Evolutionary conservation across 345 rosid genomes (phyloP).

Genomic region (Eucalyptus curtisii): DNA sequence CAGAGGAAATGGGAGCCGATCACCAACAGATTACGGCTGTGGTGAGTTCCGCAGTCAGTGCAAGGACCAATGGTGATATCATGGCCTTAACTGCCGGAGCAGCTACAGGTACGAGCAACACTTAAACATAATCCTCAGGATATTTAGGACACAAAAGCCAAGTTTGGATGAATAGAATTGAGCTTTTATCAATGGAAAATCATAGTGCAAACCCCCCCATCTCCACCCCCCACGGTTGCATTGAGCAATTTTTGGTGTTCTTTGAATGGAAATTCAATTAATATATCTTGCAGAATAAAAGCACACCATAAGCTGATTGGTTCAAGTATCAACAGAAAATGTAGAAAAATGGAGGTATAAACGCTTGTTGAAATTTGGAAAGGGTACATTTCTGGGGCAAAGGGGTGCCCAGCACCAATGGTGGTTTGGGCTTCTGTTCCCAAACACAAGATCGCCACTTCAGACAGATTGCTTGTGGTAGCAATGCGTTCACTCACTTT

Average conservation of each 20-base stretch:
- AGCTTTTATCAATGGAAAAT: not conserved
- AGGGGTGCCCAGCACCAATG: not conserved
- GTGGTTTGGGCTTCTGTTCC: not conserved
- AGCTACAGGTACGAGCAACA: slow-evolving; percentile 57
- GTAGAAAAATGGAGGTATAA: not conserved
- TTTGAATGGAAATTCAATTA: not conserved
- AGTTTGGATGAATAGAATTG: not conserved
- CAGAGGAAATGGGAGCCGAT: slow-evolving; percentile 89
- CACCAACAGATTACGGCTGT: slow-evolving; percentile 58
- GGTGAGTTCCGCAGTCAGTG: slow-evolving; percentile 72
- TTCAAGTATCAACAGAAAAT: not conserved
- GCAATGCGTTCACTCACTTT: not conserved
- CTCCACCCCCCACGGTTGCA: too few species aligned
- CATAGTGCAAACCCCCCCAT: not conserved
- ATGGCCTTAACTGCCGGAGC: slow-evolving; percentile 95
- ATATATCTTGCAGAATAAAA: not conserved
- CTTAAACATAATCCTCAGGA: not conserved
- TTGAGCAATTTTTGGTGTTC: not conserved
- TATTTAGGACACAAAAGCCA: not conserved
- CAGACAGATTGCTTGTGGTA: not conserved
- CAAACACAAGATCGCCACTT: not conserved
- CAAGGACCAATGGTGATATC: slow-evolving; percentile 74
- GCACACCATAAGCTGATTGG: not conserved
- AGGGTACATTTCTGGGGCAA: not conserved
- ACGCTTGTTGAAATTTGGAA: not conserved